Evolutionary conservation across 2,329 filamentous ascomycete genomes (phyloP), one percentile per base, ranked within the genome.

Genomic region (Cladobotryum mycophilum): DNA sequence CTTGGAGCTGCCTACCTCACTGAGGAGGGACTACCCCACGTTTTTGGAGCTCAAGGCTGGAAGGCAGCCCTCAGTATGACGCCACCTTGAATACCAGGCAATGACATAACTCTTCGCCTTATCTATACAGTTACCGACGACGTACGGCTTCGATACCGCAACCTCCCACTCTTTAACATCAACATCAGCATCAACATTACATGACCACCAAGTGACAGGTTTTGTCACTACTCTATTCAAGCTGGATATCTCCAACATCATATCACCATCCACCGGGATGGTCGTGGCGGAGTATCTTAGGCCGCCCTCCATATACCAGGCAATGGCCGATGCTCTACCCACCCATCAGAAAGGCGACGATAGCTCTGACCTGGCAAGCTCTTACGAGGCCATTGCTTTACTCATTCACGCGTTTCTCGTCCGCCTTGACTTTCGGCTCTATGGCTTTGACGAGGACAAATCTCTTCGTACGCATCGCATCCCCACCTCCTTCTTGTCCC

Each of bases 381-480:
- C 86, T 0, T 89, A 86, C 65, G 91, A 97, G 70, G 89, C 86
- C 44, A 75, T 96, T 54, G 89, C 89, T 14, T 79, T 97, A 20
- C 85, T 95, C 55, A 76, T 85, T 17, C 92, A 99, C 67, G 86
- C 89, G 3, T 89, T 85, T 61, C 88, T 97, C 83, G 67, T 81
- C 20, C 84, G 85, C 8, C 81, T 92, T 2, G 88, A 84, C 56
- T 97, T 96, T 66, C 79, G 85, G 48, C 76, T 97, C 3, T 70
- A 89, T 15, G 91, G 91, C 2, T 84, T 96, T n/a, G 80, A 85
- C 44, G 89, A 97, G 68, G 89, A 92, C 48, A 82, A 90, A 63
- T 80, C 75, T 44, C 81, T 88, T 56, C 79, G 88, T 89, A 69
- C 53, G 71, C 5, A 20, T 20, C 5, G 59, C 12, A 42, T 35